These are phyloP conservation scores for Protea cynaroides DNA, from an alignment of 164 flowering plant species.

Conservation along the genomic window DNA sequence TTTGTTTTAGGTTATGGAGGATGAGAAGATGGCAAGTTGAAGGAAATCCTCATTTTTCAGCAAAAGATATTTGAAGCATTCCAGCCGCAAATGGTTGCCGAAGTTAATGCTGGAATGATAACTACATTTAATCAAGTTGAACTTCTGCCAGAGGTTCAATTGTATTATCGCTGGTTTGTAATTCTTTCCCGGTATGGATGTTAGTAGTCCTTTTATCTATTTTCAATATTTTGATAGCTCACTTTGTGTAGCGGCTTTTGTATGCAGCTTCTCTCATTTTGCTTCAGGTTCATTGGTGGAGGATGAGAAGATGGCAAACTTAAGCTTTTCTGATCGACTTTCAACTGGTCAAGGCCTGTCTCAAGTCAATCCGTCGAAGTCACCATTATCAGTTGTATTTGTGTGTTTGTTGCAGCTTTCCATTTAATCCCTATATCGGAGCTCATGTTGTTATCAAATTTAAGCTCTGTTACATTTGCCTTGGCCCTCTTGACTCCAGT, in stretches of 20 bases:
- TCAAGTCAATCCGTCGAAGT: slow-evolving; percentile 53
- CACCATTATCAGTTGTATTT: slow-evolving; percentile 43
- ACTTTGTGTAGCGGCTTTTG: slow-evolving; percentile 26
- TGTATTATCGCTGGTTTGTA: slow-evolving; percentile 56
- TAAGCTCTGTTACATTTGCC: slow-evolving; percentile 56
- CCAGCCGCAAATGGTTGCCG: slow-evolving; percentile 60
- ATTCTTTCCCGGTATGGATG: neutral
- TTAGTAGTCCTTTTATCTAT: slow-evolving; percentile 1
- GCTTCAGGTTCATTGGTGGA: slow-evolving; percentile 52
- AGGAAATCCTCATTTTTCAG: slow-evolving; percentile 97
- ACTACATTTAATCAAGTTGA: slow-evolving; percentile 66
- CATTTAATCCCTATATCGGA: slow-evolving; percentile 63
- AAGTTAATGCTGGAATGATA: slow-evolving; percentile 52
- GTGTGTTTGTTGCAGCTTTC: slow-evolving; percentile 48
- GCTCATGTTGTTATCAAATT: slow-evolving; percentile 70
- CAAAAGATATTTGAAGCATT: slow-evolving; percentile 69
- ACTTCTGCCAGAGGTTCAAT: slow-evolving; percentile 62
- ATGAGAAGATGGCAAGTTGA: no score
- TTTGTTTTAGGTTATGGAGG: no score
- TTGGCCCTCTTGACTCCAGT: slow-evolving; percentile 66
- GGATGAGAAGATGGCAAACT: slow-evolving; percentile 73
- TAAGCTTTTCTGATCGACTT: slow-evolving; percentile 70
- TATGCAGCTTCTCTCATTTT: slow-evolving; percentile 63
- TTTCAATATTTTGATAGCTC: neutral
- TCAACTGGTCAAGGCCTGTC: slow-evolving; percentile 70